Evolutionary conservation across 169 alveolate species (phyloP).

Genomic region (Plasmodium reichenowi): DNA sequence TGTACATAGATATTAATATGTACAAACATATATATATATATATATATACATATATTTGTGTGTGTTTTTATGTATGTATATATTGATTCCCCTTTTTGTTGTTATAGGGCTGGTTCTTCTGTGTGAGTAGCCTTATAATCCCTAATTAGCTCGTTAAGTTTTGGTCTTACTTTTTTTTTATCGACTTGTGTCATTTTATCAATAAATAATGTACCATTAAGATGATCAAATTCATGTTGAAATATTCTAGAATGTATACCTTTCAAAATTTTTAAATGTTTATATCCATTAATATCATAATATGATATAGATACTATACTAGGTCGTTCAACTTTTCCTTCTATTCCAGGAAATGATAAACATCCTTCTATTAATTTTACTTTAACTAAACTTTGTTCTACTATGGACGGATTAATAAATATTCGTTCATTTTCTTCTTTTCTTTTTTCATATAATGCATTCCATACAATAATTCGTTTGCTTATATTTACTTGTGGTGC

Average conservation of each 20-base stretch:
- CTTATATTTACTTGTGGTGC: slow-evolving; percentile 78
- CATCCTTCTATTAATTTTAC: slow-evolving; percentile 52
- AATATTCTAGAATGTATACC: slow-evolving; percentile 75
- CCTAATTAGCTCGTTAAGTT: slow-evolving; percentile 44
- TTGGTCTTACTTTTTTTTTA: slow-evolving; percentile 27
- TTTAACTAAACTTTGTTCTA: slow-evolving; percentile 23
- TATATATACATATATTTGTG: not conserved
- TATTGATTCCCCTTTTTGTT: not conserved
- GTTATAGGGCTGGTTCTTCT: slow-evolving; percentile 34
- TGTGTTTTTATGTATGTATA: not conserved
- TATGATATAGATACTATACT: slow-evolving; percentile 36
- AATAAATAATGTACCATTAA: slow-evolving; percentile 69
- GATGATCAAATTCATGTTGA: slow-evolving; percentile 77
- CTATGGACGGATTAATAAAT: slow-evolving; percentile 64
- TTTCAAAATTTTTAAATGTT: slow-evolving; percentile 46
- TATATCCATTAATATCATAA: slow-evolving; percentile 37
- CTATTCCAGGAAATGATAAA: slow-evolving; percentile 72
- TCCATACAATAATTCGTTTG: slow-evolving; percentile 69
- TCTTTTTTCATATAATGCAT: slow-evolving; percentile 47
- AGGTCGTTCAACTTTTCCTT: slow-evolving; percentile 71
- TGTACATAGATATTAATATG: not conserved
- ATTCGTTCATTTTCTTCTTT: slow-evolving; percentile 44
- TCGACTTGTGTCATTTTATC: slow-evolving; percentile 60
- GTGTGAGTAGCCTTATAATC: slow-evolving; percentile 26
- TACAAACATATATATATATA: not conserved